Evolutionary conservation across 306 rosid species (phyloP).

Genomic region (Rosa persica): DNA sequence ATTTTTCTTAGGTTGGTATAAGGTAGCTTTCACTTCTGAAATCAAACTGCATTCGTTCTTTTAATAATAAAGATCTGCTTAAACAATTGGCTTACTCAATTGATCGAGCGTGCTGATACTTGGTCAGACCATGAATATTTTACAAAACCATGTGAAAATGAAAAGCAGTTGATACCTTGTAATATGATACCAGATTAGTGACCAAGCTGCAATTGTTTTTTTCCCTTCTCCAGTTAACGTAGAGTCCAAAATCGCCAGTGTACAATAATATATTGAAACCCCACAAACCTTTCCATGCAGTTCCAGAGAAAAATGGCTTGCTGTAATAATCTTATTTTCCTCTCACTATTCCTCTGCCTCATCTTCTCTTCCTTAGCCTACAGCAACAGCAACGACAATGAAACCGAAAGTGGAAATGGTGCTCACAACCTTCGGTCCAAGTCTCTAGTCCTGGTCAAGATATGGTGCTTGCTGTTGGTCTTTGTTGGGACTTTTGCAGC

Average conservation of each 20-base stretch:
- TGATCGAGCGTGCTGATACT: neutral
- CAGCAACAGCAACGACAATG: slow-evolving; percentile 37
- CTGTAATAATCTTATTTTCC: neutral
- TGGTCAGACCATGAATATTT: neutral
- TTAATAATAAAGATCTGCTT: neutral
- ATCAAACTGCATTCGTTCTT: neutral
- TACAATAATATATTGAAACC: neutral
- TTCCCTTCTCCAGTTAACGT: neutral
- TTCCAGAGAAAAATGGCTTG: neutral
- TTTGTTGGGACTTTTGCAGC: slow-evolving; percentile 60
- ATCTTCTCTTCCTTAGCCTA: slow-evolving; percentile 41
- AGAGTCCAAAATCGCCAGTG: neutral
- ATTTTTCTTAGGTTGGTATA: neutral
- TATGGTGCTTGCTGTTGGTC: slow-evolving; percentile 53
- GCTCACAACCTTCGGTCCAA: slow-evolving; percentile 37
- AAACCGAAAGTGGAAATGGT: neutral
- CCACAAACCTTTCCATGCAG: neutral
- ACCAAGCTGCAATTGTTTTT: neutral
- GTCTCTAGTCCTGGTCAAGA: slow-evolving; percentile 50
- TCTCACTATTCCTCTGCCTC: slow-evolving; percentile 28
- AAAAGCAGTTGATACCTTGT: neutral
- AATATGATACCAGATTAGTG: neutral
- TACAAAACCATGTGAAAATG: neutral
- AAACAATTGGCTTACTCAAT: neutral
- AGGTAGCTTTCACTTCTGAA: neutral